Conservation (phyloP, 2,329 filamentous ascomycete genomes). For the Aspergillus sergii region DNA sequence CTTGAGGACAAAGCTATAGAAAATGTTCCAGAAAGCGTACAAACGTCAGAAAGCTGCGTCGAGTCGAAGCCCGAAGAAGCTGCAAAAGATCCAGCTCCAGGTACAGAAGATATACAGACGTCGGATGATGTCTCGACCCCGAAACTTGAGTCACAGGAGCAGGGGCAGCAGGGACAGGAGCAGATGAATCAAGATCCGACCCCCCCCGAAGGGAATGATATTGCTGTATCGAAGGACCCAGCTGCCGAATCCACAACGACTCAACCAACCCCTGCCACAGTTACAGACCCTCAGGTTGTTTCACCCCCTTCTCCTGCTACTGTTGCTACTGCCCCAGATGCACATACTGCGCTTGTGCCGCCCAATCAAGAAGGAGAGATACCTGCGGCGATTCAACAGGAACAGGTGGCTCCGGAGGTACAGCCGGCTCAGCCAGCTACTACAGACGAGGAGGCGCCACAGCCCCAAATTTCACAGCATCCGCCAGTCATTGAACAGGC, state of each 20-base stretch:
- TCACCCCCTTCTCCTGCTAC: not conserved
- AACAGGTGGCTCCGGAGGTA: slow-evolving; percentile 19
- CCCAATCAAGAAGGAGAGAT: slow-evolving; percentile 5
- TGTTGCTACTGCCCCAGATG: not conserved
- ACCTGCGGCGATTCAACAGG: slow-evolving; percentile 5
- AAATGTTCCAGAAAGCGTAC: not conserved
- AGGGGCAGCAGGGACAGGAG: slow-evolving; percentile 2
- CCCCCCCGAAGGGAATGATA: not conserved
- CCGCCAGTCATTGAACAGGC: slow-evolving; percentile 52
- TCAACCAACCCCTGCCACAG: not conserved
- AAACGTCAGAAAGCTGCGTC: not conserved
- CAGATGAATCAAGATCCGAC: not conserved
- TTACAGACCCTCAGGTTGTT: not conserved
- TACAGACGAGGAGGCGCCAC: slow-evolving; percentile 21
- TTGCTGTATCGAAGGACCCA: not conserved
- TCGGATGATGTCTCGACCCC: slow-evolving; percentile 2
- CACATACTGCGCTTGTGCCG: slow-evolving; percentile 1
- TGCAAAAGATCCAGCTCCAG: not conserved
- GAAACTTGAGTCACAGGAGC: slow-evolving; percentile 4
- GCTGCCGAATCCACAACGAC: not conserved
- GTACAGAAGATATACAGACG: not conserved
- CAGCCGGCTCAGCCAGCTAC: slow-evolving; percentile 19
- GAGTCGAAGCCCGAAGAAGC: not conserved
- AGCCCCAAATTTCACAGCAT: slow-evolving; percentile 30
- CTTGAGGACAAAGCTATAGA: not conserved